These are phyloP conservation scores for Russula griseocarnosa DNA, from an alignment of 768 basidiomycete species.

Conservation along the genomic window DNA sequence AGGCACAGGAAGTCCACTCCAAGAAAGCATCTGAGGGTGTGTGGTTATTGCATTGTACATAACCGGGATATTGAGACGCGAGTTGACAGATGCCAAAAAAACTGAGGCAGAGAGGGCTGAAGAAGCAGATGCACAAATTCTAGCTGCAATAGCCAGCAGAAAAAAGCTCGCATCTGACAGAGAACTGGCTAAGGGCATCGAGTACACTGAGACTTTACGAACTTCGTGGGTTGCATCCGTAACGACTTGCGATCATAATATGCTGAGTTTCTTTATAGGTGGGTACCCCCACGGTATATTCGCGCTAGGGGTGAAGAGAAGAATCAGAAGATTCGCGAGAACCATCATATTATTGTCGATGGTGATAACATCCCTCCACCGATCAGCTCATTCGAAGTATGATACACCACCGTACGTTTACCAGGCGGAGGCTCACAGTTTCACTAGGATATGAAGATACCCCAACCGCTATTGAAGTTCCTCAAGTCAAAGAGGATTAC, in stretches of 20 bases:
- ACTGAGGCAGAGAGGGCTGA: slow-evolving; percentile 79
- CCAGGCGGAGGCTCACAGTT: slow-evolving; percentile 15
- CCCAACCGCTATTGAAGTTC: slow-evolving; percentile 74
- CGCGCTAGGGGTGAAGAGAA: slow-evolving; percentile 65
- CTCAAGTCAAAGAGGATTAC: slow-evolving; percentile 82
- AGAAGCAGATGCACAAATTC: slow-evolving; percentile 86
- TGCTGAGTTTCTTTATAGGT: slow-evolving; percentile 47
- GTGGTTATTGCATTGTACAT: slow-evolving; percentile 20
- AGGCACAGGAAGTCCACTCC: slow-evolving; percentile 92
- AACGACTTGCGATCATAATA: background rate
- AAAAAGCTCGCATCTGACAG: slow-evolving; percentile 89
- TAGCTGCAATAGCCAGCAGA: slow-evolving; percentile 87
- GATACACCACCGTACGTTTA: slow-evolving; percentile 25
- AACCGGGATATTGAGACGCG: slow-evolving; percentile 2
- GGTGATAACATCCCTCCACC: slow-evolving; percentile 93
- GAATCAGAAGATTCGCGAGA: slow-evolving; percentile 72
- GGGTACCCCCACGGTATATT: slow-evolving; percentile 84
- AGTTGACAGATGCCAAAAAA: slow-evolving; percentile 70
- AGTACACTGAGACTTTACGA: slow-evolving; percentile 80
- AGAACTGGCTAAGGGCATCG: slow-evolving; percentile 90
- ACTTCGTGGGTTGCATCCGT: slow-evolving; percentile 57
- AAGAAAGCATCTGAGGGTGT: slow-evolving; percentile 77
- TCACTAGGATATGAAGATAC: slow-evolving; percentile 96
- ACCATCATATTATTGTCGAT: slow-evolving; percentile 92
- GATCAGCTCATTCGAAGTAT: slow-evolving; percentile 80